phyloP scores from a whole-genome alignment of 345 rosid species.

The Xanthoceras sorbifolium region DNA sequence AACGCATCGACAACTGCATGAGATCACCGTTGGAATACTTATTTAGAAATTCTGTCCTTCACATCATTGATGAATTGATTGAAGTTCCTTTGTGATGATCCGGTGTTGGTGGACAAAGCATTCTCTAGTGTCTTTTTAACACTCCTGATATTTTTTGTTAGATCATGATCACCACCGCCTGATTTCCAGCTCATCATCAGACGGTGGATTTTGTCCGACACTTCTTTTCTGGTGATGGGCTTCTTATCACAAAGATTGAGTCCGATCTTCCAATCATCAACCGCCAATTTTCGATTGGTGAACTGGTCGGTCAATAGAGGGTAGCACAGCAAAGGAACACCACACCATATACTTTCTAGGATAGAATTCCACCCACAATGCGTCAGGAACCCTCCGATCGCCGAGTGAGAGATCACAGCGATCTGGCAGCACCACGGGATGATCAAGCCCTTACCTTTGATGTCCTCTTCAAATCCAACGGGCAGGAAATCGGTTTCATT shows the following conservation, averaged over 20 bases:
- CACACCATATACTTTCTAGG: conserved; percentile 68
- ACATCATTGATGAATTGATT: conserved; percentile 45
- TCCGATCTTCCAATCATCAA: conserved; percentile 84
- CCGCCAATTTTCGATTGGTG: conserved; percentile 75
- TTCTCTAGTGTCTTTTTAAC: conserved; percentile 42
- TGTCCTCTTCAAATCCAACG: conserved; percentile 41
- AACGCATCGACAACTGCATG: too few species aligned
- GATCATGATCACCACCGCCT: conserved; percentile 33
- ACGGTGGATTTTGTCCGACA: conserved; percentile 40
- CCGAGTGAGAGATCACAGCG: conserved; percentile 53
- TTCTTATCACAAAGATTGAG: conserved; percentile 48
- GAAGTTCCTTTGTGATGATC: conserved; percentile 55
- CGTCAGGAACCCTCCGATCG: conserved; percentile 75
- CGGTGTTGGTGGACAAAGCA: conserved; percentile 38
- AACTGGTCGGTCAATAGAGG: conserved; percentile 84
- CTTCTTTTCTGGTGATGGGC: conserved; percentile 42
- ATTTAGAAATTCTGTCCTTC: conserved; percentile 27
- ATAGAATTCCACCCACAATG: conserved; percentile 94
- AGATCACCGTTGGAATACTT: not conserved
- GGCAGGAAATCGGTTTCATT: conserved; percentile 58
- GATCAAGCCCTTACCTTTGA: conserved; percentile 52
- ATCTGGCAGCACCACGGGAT: conserved; percentile 77
- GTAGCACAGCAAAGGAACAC: conserved; percentile 65
- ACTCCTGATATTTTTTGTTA: conserved; percentile 38
- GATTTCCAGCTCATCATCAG: conserved; percentile 58